Percentiles rank a stretch among this genome's conserved stretches.
Conservation (phyloP, 805 yeast genomes). For the Yarrowia hollandica region DNA sequence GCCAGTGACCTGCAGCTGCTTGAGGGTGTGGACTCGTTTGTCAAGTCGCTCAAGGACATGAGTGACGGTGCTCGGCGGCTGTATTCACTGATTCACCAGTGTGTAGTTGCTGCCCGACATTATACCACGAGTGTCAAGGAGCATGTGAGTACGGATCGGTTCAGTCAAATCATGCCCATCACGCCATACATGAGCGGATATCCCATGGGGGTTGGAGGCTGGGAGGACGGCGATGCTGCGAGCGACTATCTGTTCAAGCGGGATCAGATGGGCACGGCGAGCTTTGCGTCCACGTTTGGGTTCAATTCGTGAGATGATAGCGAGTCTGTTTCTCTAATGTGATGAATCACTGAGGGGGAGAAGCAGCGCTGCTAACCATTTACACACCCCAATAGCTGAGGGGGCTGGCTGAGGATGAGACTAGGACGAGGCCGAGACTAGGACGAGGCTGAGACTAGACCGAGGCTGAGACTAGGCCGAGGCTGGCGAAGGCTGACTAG, state of each 20-base stretch:
- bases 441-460: too few relatives aligned
- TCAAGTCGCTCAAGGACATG: background rate
- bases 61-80: slow-evolving; percentile 12
- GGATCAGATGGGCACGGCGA: slow-evolving; percentile 9
- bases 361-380: too few relatives aligned
- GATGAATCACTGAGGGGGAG: too few relatives aligned
- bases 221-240: slow-evolving; percentile 8
- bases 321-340: too few relatives aligned
- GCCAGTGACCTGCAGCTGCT: background rate
- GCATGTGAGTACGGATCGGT: background rate
- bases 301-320: background rate
- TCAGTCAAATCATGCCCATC: slow-evolving; percentile 8
- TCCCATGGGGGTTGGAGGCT: background rate
- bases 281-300: background rate
- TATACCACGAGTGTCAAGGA: slow-evolving; percentile 3
- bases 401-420: too few relatives aligned
- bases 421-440: too few relatives aligned
- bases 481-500: too few relatives aligned
- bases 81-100: slow-evolving; percentile 11
- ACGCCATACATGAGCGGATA: slow-evolving; percentile 22
- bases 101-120: slow-evolving; percentile 11
- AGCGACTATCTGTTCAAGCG: slow-evolving; percentile 2
- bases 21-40: background rate
- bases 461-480: too few relatives aligned
- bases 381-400: too few relatives aligned